Base-by-base conservation (phyloP, 2,329 filamentous ascomycete genomes). In the Colletotrichum nymphaeae region DNA sequence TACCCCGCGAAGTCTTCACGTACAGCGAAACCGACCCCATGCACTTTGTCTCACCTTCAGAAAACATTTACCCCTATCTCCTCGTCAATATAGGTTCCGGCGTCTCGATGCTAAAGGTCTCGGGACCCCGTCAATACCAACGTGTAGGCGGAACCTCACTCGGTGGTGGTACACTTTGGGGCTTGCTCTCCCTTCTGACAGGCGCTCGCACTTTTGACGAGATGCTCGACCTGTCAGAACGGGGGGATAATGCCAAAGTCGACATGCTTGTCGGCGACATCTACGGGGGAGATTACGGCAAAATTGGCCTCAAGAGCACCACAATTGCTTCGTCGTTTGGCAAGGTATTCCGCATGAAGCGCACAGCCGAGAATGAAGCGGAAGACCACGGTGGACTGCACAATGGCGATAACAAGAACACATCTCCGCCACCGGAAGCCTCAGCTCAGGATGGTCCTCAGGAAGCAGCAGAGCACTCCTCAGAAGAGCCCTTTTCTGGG, bases 221-320 rank as follows among this genome's bases (percentile, higher is more conserved):
- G 78, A 99, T 99, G 97, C 88, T 99, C 46, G 92, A 93, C 67
- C 93, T 97, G 86, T 95, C 97, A 1, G 97, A 97, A 76, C 88
- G 91, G 42, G 97, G 97, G 30, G 97, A 99, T 84, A 99, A 99
- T 79, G 89, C 93, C 49, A 93, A 93, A 32, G 97, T 99, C 11
- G 97, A 99, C 81, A 95, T 99, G 92, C 88, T 99, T 22, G 97
- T 99, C 0, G 97, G 97, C 24, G 97, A 99, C 82, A 99, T 99
- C 64, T 99, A 99, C 83, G 97, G 97, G 71, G 94, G 94, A 75
- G 96, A 97, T 77, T 99, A 99, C 80, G 93, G 92, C 81, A 98
- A 98, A 84, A 98, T 99, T 72, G 97, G 97, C 0, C 88, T 99
- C 60, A 98, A 98, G 86, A 96, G 94, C 83, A 97, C 93, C 5